A percentile compares a stretch with the other conserved stretches of the same genome.
These are phyloP conservation scores for Candida palmyrensis DNA, from an alignment of 805 yeast genomes.

Conservation along the genomic window DNA sequence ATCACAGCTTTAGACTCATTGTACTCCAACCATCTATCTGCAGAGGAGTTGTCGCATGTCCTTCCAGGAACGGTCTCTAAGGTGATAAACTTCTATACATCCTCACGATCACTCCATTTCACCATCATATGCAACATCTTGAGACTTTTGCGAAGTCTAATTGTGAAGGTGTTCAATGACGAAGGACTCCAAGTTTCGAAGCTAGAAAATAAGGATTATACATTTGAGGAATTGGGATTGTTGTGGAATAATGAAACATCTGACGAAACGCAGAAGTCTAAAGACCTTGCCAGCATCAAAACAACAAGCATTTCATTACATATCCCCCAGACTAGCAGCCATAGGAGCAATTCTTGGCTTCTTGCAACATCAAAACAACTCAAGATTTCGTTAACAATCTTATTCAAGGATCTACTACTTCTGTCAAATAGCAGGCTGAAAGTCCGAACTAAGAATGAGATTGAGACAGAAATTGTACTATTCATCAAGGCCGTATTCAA, in stretches of 20 bases:
- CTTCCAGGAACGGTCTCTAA: conserved; percentile 37
- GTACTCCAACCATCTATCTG: conserved; percentile 13
- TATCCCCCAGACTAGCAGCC: conserved; percentile 4
- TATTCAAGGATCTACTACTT: conserved; percentile 26
- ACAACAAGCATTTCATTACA: conserved; percentile 5
- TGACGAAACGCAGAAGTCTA: no score
- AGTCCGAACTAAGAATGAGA: conserved; percentile 17
- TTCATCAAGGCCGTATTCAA: conserved; percentile 18
- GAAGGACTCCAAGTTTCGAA: conserved; percentile 8
- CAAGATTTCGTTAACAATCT: conserved; percentile 25
- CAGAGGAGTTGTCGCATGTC: conserved; percentile 31
- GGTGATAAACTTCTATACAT: conserved; percentile 21
- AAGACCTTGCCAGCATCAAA: no score
- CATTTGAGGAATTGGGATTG: conserved; percentile 9
- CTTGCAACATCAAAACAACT: conserved; percentile 33
- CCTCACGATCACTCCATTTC: conserved; percentile 18
- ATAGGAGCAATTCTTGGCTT: conserved; percentile 29
- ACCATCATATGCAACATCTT: conserved; percentile 16
- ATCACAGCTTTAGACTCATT: conserved; percentile 12
- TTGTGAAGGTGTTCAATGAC: conserved; percentile 29
- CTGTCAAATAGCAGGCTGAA: conserved; percentile 14
- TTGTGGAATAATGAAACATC: conserved; percentile 10
- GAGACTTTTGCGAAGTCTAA: conserved; percentile 15
- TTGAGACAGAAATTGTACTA: conserved; percentile 16
- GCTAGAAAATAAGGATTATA: conserved; percentile 1